Evolutionary conservation across 164 flowering plant species (phyloP), one percentile per base, ranked within the genome.

Genomic region (Kalanchoe fedtschenkoi): DNA sequence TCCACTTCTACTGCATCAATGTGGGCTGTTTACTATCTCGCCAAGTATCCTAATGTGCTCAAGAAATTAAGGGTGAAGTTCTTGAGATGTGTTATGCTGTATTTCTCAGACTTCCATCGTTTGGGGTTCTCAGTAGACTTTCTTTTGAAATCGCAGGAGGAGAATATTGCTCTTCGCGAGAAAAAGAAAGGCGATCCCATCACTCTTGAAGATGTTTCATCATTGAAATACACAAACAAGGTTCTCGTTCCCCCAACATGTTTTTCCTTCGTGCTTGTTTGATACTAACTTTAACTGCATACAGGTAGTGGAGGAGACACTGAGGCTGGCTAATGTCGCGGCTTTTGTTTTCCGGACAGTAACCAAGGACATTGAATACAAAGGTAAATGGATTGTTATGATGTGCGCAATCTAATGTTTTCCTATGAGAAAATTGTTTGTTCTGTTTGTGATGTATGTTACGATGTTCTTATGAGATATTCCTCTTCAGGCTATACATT

Each of bases 401-500:
- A 41, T 15, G 11, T 41, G 11, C 16, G 16, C 15, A 17, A 15
- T n/a, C n/a, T n/a, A n/a, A n/a, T n/a, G n/a, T n/a, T n/a, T n/a
- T n/a, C n/a, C n/a, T n/a, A n/a, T n/a, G n/a, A n/a, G n/a, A n/a
- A n/a, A n/a, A n/a, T n/a, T n/a, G n/a, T n/a, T n/a, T n/a, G n/a
- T n/a, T n/a, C n/a, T n/a, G n/a, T n/a, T n/a, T n/a, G n/a, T n/a
- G n/a, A n/a, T n/a, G n/a, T n/a, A n/a, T n/a, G n/a, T n/a, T n/a
- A n/a, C n/a, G n/a, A n/a, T n/a, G n/a, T n/a, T n/a, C n/a, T n/a
- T n/a, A n/a, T n/a, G n/a, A n/a, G n/a, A n/a, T 10, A 35, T n/a
- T n/a, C n/a, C n/a, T n/a, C n/a, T n/a, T n/a, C 77, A 81, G 84
- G 83, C 58, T 76, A 79, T 61, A 77, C 24, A 55, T 79, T 83